A percentile compares a stretch with the other conserved stretches of the same genome.
phyloP scores from a whole-genome alignment of 129 eudicot genomes.

The Gnaphalium uliginosum region DNA sequence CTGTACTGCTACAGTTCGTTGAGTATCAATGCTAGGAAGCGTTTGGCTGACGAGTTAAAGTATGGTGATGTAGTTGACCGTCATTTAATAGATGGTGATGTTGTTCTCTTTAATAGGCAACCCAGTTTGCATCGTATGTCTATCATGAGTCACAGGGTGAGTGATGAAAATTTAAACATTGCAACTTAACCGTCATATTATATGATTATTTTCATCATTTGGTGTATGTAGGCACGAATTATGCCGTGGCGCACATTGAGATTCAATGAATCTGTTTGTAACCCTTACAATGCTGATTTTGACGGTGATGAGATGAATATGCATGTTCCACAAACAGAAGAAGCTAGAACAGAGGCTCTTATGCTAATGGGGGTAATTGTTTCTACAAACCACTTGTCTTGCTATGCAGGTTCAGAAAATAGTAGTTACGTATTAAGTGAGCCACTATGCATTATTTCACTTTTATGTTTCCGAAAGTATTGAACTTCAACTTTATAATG shows the following conservation, averaged over 20 bases:
- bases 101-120: conserved; percentile 89
- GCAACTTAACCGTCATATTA: not conserved
- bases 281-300: conserved; percentile 99
- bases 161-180: not conserved
- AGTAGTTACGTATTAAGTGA: not conserved
- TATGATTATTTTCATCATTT: conserved; percentile 4
- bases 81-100: conserved; percentile 92
- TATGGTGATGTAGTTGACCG: conserved; percentile 80
- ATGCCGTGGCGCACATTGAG: conserved; percentile 99
- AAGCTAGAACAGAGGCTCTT: conserved; percentile 96
- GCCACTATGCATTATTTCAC: not conserved
- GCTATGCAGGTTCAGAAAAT: not conserved
- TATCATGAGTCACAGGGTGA: conserved; percentile 94
- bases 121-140: conserved; percentile 99
- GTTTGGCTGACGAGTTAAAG: conserved; percentile 79
- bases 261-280: conserved; percentile 98
- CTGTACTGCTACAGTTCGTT: conserved; percentile 53
- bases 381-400: conserved; percentile 4
- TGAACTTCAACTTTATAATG: not conserved
- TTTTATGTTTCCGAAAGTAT: too few species aligned
- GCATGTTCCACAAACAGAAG: conserved; percentile 99
- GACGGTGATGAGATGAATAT: conserved; percentile 99
- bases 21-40: conserved; percentile 54
- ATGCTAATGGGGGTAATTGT: conserved; percentile 89
- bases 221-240: conserved; percentile 76